phyloP scores from a whole-genome alignment of 129 eudicot species.

The Artemisia annua region DNA sequence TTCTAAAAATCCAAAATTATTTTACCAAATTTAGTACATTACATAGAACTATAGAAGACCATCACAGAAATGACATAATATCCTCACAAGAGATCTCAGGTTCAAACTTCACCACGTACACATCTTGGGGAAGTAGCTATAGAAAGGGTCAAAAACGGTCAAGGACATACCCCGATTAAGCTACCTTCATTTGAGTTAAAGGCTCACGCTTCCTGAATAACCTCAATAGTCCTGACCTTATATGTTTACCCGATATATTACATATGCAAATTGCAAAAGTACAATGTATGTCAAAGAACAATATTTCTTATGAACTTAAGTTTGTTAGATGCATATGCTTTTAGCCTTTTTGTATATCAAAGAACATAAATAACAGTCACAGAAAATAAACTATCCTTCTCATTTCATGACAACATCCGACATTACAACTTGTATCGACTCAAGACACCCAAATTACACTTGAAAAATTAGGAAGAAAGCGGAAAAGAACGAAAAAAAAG shows the following conservation, averaged over 20 bases:
- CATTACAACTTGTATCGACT: slow-evolving; percentile 40
- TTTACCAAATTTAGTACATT: background rate
- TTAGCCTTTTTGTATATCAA: background rate
- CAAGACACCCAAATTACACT: slow-evolving; percentile 24
- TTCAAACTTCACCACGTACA: no score
- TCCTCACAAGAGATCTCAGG: no score
- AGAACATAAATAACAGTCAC: background rate
- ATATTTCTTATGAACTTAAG: no score
- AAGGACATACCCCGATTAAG: no score
- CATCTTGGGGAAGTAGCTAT: no score
- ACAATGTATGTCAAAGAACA: background rate
- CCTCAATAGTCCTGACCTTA: background rate
- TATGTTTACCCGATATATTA: background rate
- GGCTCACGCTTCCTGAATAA: no score
- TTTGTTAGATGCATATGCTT: background rate
- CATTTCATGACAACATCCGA: slow-evolving; percentile 36
- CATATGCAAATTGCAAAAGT: no score
- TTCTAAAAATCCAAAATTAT: background rate
- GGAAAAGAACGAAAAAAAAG: background rate
- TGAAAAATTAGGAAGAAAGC: slow-evolving; percentile 7
- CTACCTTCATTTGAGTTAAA: no score
- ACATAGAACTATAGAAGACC: no score
- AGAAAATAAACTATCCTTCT: slow-evolving; percentile 12
- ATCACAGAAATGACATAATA: no score
- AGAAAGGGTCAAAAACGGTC: no score